These are phyloP conservation scores for Podaxis sp. DNA, from an alignment of 768 basidiomycete species.

Conservation along the genomic window DNA sequence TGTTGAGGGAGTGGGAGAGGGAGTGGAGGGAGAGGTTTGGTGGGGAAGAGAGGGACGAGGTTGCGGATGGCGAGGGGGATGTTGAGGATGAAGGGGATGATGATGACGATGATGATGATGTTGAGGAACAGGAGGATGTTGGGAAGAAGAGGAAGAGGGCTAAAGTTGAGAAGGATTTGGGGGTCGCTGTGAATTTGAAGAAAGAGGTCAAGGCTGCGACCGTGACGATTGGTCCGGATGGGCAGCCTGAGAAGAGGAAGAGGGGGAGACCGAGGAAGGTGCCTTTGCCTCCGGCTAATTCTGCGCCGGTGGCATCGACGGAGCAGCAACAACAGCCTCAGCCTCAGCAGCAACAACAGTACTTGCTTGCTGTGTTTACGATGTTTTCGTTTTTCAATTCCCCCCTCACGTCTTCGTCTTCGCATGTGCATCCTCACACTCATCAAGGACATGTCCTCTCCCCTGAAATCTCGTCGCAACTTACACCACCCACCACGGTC, in stretches of 20 bases:
- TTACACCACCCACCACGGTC: conserved; percentile 24
- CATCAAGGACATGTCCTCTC: conserved; percentile 56
- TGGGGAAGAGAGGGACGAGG: conserved; percentile 72
- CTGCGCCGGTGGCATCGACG: conserved; percentile 17
- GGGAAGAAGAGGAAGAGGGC: conserved; percentile 64
- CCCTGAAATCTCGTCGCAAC: conserved; percentile 36
- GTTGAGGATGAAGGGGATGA: conserved; percentile 61
- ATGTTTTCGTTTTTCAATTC: conserved; percentile 87
- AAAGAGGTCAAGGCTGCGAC: conserved; percentile 35
- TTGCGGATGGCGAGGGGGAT: conserved; percentile 50
- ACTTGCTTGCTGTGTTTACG: conserved; percentile 80
- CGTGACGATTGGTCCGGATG: conserved; percentile 21
- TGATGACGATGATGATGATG: conserved; percentile 53
- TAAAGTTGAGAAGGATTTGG: conserved; percentile 40
- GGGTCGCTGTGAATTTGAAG: conserved; percentile 16
- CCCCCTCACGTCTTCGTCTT: conserved; percentile 46
- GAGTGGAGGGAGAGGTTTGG: conserved; percentile 77
- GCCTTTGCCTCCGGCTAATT: conserved; percentile 38
- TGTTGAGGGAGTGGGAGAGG: conserved; percentile 74
- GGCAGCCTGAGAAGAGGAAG: conserved; percentile 75
- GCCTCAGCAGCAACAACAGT: conserved; percentile 49
- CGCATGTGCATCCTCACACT: conserved; percentile 25
- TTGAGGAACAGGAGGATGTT: conserved; percentile 21
- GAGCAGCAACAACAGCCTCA: conserved; percentile 23
- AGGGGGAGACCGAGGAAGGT: conserved; percentile 81